Base-by-base conservation (phyloP, 805 yeast species). In the Yarrowia sp. region DNA sequence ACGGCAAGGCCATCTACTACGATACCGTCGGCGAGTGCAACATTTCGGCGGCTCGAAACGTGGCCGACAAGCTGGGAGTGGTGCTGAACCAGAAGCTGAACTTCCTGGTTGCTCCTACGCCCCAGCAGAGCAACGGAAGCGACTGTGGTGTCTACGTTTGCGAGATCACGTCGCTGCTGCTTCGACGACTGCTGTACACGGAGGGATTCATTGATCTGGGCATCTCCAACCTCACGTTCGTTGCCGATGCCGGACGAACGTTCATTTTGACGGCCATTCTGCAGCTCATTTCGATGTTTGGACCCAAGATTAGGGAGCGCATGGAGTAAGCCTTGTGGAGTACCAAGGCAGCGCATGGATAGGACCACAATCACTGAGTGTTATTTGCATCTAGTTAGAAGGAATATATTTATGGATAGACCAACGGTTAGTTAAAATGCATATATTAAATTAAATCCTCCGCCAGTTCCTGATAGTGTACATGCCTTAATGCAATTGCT, bases 21-120 rank as follows among this genome's bases (percentile, higher is more conserved):
- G 94, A 88, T 68, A 83, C 88, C 47, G 72, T 83, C 83, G 72
- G 70, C 9, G 71, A 73, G 7, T 78, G 77, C 27, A 82, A 82
- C 61, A 76, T 73, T 18, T 55, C 65, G 0, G 79, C 74, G 24
- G 70, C 81, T 0, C 69, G 69, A 16, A 67, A 65, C 3, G 71
- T 77, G 7, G 69, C 73, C 3, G 49, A 63, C 12, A 73, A 78
- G 41, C 63, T 80, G 24, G 71, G 72, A 14, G 42, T 21, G 6
- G 68, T 71, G 32, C 65, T 74, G 49, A 71, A 68, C 1, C 62
- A 29, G 21, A 41, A 62, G 12, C 63, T 68, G 8, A 64, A 63
- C 18, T 64, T 76, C 2, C 62, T 73, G 9, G 66, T 69, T 7
- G 73, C 75, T 66, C 68, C 69, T 35, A 77, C 81, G 32, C 80